Conservation (phyloP, 2,329 filamentous ascomycete genomes). For the Cercospora canescens region DNA sequence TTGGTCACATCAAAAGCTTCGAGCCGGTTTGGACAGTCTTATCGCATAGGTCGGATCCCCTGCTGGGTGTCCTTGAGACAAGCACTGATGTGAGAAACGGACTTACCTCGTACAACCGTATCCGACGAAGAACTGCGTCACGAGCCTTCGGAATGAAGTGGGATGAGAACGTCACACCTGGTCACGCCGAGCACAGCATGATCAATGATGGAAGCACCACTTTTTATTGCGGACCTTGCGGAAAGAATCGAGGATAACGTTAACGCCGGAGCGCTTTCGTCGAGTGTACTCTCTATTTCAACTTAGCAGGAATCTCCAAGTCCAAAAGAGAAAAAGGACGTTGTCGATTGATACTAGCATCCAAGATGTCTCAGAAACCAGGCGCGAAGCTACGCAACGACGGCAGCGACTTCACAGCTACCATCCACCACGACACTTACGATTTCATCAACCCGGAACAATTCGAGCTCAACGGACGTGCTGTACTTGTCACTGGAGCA, state of each 20-base stretch:
- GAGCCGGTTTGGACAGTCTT: too few relatives aligned
- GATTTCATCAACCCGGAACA: constrained; percentile 44
- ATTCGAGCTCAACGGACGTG: constrained; percentile 39
- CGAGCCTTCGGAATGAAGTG: too few relatives aligned
- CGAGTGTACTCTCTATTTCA: not conserved
- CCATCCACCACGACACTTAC: constrained; percentile 48
- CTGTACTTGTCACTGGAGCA: constrained; percentile 55
- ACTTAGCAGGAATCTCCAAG: too few relatives aligned
- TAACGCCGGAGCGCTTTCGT: not conserved
- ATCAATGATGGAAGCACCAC: not conserved
- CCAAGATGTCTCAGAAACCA: constrained; percentile 3
- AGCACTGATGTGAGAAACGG: too few relatives aligned
- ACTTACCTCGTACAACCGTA: too few relatives aligned
- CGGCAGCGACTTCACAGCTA: constrained; percentile 29
- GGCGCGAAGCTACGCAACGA: not conserved
- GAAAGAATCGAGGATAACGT: not conserved
- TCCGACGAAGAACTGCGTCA: too few relatives aligned
- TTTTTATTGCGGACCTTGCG: not conserved
- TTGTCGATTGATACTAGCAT: too few relatives aligned
- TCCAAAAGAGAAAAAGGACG: too few relatives aligned
- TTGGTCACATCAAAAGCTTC: too few relatives aligned
- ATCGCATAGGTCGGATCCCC: too few relatives aligned
- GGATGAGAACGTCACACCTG: not conserved
- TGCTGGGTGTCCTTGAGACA: too few relatives aligned
- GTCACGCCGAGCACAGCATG: not conserved